Percentiles rank a stretch among this genome's conserved stretches.
phyloP scores from a whole-genome alignment of 148 eudicot species.

The Vaccinium macrocarpon region DNA sequence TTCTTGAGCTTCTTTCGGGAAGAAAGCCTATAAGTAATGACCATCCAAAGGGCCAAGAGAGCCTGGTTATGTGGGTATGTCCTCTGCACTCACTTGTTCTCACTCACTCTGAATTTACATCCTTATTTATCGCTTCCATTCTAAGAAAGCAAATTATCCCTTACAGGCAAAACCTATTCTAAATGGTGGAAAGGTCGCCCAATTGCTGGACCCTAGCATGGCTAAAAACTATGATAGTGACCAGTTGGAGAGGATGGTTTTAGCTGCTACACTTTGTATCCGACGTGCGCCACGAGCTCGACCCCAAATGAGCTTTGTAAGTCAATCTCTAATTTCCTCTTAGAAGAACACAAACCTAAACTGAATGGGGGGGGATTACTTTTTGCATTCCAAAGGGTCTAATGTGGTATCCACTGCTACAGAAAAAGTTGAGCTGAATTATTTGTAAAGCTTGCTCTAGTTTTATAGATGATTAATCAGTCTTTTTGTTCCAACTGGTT shows the following conservation, averaged over 20 bases:
- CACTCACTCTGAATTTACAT: neutral
- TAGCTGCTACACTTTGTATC: constrained; percentile 88
- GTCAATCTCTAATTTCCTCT: constrained; percentile 14
- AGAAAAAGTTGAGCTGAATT: constrained; percentile 10
- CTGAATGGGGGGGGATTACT: too few species aligned
- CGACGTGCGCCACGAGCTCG: constrained; percentile 77
- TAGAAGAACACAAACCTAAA: neutral
- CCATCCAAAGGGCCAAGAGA: constrained; percentile 75
- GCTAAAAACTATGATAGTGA: constrained; percentile 44
- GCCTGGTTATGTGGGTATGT: constrained; percentile 96
- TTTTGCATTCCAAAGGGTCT: neutral
- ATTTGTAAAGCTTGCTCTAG: neutral
- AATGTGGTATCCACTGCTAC: neutral
- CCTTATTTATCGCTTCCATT: neutral
- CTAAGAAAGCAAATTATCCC: neutral
- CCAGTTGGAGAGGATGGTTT: constrained; percentile 78
- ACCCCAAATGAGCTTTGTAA: constrained; percentile 69
- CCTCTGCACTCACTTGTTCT: neutral
- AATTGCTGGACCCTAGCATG: constrained; percentile 63
- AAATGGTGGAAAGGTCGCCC: constrained; percentile 53
- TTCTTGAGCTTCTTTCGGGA: constrained; percentile 97
- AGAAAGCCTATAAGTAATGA: constrained; percentile 77
- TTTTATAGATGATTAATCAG: neutral
- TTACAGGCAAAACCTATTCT: constrained; percentile 77
- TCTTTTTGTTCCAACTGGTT: neutral